Evolutionary conservation across 2,329 filamentous ascomycete species (phyloP).

Genomic region (Cladosporium sp.): DNA sequence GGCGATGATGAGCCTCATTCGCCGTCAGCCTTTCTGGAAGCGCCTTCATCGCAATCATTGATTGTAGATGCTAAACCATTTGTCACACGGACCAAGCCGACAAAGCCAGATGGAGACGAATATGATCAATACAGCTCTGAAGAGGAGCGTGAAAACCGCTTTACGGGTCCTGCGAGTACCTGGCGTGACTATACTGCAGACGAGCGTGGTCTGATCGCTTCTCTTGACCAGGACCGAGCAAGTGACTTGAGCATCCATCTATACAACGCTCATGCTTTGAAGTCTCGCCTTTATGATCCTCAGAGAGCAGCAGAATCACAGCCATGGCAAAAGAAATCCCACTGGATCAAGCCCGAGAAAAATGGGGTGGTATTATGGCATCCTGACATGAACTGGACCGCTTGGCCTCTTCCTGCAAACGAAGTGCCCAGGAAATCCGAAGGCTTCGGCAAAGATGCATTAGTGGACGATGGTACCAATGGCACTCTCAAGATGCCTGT

Average conservation of each 20-base stretch:
- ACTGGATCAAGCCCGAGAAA: slow-evolving; percentile 34
- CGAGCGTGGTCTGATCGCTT: slow-evolving; percentile 60
- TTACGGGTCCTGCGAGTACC: slow-evolving; percentile 60
- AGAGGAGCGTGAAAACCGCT: slow-evolving; percentile 56
- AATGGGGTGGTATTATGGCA: slow-evolving; percentile 34
- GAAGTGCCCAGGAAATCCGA: slow-evolving; percentile 59
- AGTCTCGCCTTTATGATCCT: slow-evolving; percentile 39
- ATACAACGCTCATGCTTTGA: slow-evolving; percentile 72
- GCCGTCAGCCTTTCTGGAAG: slow-evolving; percentile 3
- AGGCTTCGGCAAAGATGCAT: slow-evolving; percentile 33
- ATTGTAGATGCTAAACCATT: background rate
- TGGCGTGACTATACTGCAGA: slow-evolving; percentile 62
- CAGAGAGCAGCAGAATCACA: slow-evolving; percentile 7
- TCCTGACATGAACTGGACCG: slow-evolving; percentile 65
- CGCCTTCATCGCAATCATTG: slow-evolving; percentile 5
- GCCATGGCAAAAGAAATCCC: slow-evolving; percentile 38
- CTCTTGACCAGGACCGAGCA: slow-evolving; percentile 60
- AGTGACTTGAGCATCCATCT: slow-evolving; percentile 71
- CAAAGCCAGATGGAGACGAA: background rate
- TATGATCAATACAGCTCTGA: slow-evolving; percentile 8
- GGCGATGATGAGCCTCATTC: slow-evolving; percentile 12
- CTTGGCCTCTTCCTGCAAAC: slow-evolving; percentile 70
- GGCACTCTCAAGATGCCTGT: slow-evolving; percentile 14
- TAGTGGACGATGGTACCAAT: slow-evolving; percentile 22
- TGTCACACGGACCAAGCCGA: background rate